A percentile compares a stretch with the other conserved stretches of the same genome.
Evolutionary conservation across 257 asterid species (phyloP).

Genomic region (Linderniella brevidens): DNA sequence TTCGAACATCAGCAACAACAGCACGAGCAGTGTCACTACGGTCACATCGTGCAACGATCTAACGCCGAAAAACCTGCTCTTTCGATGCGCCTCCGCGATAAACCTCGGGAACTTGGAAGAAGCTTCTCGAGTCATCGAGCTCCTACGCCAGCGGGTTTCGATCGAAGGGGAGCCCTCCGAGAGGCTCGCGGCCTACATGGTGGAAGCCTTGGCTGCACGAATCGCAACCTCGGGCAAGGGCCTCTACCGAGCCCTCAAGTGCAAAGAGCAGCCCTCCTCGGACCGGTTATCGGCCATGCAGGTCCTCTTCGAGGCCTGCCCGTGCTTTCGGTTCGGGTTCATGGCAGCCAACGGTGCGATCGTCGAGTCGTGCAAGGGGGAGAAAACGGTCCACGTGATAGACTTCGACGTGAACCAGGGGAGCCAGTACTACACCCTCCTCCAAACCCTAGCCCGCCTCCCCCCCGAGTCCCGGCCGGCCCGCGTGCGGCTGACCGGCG

Average conservation of each 20-base stretch:
- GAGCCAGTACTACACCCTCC: slow-evolving; percentile 76
- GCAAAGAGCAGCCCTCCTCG: slow-evolving; percentile 65
- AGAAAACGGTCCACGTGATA: slow-evolving; percentile 54
- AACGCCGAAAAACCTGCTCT: slow-evolving; percentile 56
- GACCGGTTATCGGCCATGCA: slow-evolving; percentile 90
- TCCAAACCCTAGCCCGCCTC: slow-evolving; percentile 43
- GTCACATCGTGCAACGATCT: slow-evolving; percentile 18
- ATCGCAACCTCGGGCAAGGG: slow-evolving; percentile 82
- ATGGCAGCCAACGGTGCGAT: slow-evolving; percentile 86
- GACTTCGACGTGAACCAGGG: slow-evolving; percentile 95
- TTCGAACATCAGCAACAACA: slow-evolving; percentile 35
- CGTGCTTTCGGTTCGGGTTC: slow-evolving; percentile 81
- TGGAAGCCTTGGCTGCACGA: slow-evolving; percentile 84
- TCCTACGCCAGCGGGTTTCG: slow-evolving; percentile 62
- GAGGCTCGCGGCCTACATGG: slow-evolving; percentile 88
- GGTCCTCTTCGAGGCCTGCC: slow-evolving; percentile 90
- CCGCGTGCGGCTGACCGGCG: slow-evolving; percentile 57
- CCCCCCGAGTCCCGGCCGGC: slow-evolving; percentile 29
- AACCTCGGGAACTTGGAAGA: slow-evolving; percentile 31
- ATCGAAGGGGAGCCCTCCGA: slow-evolving; percentile 81
- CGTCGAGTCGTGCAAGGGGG: slow-evolving; percentile 48
- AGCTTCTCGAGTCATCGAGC: slow-evolving; percentile 39
- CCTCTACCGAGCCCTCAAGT: slow-evolving; percentile 65
- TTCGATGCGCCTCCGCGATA: slow-evolving; percentile 58
- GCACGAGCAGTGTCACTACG: slow-evolving; percentile 12